phyloP scores from a whole-genome alignment of 768 basidiomycete species.

The Russula earlei region DNA sequence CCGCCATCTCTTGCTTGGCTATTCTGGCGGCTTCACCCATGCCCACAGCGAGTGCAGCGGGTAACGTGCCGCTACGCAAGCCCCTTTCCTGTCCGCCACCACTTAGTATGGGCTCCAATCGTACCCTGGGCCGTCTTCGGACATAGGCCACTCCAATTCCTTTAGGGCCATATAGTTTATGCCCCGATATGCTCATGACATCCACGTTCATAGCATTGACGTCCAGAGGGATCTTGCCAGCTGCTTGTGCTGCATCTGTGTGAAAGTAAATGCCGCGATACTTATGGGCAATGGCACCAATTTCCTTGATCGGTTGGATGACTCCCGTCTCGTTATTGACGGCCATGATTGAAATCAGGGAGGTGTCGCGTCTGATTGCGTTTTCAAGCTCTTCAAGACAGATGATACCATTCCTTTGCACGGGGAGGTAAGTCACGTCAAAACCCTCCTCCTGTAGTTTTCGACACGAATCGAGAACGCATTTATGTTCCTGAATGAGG shows the following conservation, averaged over 20 bases:
- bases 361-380: slow-evolving; percentile 87
- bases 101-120: slow-evolving; percentile 88
- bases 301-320: slow-evolving; percentile 94
- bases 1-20: slow-evolving; percentile 85
- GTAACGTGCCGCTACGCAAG: slow-evolving; percentile 87
- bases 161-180: slow-evolving; percentile 98
- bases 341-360: slow-evolving; percentile 94
- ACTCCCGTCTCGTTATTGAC: slow-evolving; percentile 99
- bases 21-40: slow-evolving; percentile 92
- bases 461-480: slow-evolving; percentile 95
- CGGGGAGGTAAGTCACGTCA: slow-evolving; percentile 96
- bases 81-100: slow-evolving; percentile 98
- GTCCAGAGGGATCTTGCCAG: slow-evolving; percentile 83
- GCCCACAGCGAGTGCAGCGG: slow-evolving; percentile 82
- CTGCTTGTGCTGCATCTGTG: slow-evolving; percentile 95
- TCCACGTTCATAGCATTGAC: slow-evolving; percentile 96
- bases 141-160: slow-evolving; percentile 94
- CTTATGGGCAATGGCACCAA: slow-evolving; percentile 76
- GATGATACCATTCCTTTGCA: slow-evolving; percentile 76
- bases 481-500: slow-evolving; percentile 85
- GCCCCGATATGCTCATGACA: slow-evolving; percentile 91
- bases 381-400: slow-evolving; percentile 69
- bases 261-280: slow-evolving; percentile 91
- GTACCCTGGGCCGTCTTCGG: slow-evolving; percentile 80
- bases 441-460: slow-evolving; percentile 95